Evolutionary conservation across 352 stramenopile genomes (phyloP), one percentile per base, ranked within the genome.

Genomic region (Globisporangium megalacanthum): DNA sequence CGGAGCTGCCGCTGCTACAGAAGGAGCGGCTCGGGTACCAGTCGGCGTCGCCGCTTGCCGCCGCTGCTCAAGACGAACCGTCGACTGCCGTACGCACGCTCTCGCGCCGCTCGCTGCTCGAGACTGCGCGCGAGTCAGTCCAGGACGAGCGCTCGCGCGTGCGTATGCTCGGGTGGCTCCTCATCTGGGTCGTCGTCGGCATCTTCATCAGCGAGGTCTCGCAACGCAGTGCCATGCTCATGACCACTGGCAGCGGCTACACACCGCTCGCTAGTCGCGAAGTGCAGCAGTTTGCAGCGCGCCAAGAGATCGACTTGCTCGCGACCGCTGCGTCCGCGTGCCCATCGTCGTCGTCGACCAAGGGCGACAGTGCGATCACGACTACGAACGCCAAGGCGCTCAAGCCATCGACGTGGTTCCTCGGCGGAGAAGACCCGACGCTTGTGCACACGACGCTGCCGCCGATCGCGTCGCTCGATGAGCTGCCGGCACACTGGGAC

Each of bases 401-500:
- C 58, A 87, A 89, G 53, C 66, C 74, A 17, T 54, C 66, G 10
- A 61, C 65, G 5, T 92, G 81, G 81, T 85, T 89, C 58, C 71
- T 92, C 41, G 67, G 69, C 4, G 81, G 81, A 25, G 62, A 71
- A 15, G 81, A 92, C 49, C 81, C 79, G 2, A 74, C 87, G 66
- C 50, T 80, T 29, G 25, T 86, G n/a, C 6, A 80, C 29, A 69
- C 75, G 17, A 54, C 63, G 17, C 47, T 92, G 13, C 77, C 79
- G 1, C 52, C 68, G 50, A 64, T 77, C 14, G 56, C 36, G 47
- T 88, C 81, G 10, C 63, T 91, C 29, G 68, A 77, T 2, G 76
- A 89, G n/a, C 60, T 92, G 2, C 82, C 82, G 4, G 52, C 64
- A 46, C 69, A 88, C 60, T 92, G 82, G 82, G 79, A 92, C 64